A percentile compares a stretch with the other conserved stretches of the same genome.
These are phyloP conservation scores for Stentor coeruleus DNA, from an alignment of 73 alveolate genomes.

Conservation along the genomic window DNA sequence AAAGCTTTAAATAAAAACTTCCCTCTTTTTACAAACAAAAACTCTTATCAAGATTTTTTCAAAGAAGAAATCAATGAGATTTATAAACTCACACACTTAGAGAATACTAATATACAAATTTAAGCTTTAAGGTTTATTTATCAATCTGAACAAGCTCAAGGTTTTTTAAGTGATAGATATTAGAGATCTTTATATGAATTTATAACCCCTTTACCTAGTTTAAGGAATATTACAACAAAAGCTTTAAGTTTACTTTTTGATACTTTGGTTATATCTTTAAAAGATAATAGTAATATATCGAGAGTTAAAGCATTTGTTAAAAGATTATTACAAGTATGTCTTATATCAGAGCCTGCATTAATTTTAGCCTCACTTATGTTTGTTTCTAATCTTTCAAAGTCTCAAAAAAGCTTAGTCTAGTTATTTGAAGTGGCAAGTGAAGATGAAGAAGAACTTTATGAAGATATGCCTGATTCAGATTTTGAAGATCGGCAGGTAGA, in stretches of 20 bases:
- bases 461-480: conserved; percentile 47
- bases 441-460: conserved; percentile 48
- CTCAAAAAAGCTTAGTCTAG: conserved; percentile 21
- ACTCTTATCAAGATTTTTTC: conserved; percentile 43
- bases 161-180: conserved; percentile 68
- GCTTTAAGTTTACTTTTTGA: conserved; percentile 54
- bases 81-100: conserved; percentile 59
- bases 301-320: conserved; percentile 80
- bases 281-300: conserved; percentile 59
- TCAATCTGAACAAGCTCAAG: conserved; percentile 63
- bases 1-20: conserved; percentile 10
- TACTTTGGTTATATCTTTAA: conserved; percentile 65
- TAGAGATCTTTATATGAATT: conserved; percentile 83
- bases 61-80: conserved; percentile 68
- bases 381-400: conserved; percentile 63
- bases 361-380: conserved; percentile 74
- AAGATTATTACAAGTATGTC: conserved; percentile 74
- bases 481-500: conserved; percentile 12
- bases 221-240: conserved; percentile 35
- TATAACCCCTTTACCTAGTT: not conserved
- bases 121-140: conserved; percentile 72
- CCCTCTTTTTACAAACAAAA: conserved; percentile 37
- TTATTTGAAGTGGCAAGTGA: conserved; percentile 23
- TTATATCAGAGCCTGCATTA: conserved; percentile 70
- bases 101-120: conserved; percentile 63